phyloP scores from a whole-genome alignment of 2,329 filamentous ascomycete species.

The Aspergillus sojae region DNA sequence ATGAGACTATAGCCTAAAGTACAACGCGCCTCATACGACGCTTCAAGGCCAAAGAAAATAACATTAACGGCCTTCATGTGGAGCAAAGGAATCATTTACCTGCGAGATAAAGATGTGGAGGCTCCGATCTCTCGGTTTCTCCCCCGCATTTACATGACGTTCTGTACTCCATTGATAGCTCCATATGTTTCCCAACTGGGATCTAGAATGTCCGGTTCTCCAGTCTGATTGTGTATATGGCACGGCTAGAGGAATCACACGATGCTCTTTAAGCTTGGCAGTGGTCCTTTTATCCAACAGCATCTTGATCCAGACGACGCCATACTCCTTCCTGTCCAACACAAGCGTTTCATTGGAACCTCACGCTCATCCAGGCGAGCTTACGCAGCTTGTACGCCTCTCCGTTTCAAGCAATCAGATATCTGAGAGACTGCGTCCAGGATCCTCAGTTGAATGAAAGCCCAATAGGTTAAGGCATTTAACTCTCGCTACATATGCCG shows the following conservation, averaged over 20 bases:
- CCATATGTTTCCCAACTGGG: background rate
- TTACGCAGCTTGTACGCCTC: background rate
- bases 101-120: background rate
- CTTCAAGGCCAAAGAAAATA: background rate
- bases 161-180: background rate
- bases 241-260: background rate
- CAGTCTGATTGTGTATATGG: too few species aligned
- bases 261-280: background rate
- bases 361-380: background rate
- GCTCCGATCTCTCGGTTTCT: background rate
- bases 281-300: background rate
- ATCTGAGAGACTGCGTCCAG: background rate
- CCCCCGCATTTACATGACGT: background rate
- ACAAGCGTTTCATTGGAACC: background rate
- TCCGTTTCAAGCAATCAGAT: background rate
- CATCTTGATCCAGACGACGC: background rate
- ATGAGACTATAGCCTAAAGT: slow-evolving; percentile 12
- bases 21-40: background rate
- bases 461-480: background rate
- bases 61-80: background rate
- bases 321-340: background rate
- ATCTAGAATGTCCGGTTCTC: background rate
- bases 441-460: background rate
- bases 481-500: background rate
- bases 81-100: background rate